Evolutionary conservation across 805 yeast species (phyloP), one percentile per base, ranked within the genome.

Genomic region (Metschnikowia picachoensis): DNA sequence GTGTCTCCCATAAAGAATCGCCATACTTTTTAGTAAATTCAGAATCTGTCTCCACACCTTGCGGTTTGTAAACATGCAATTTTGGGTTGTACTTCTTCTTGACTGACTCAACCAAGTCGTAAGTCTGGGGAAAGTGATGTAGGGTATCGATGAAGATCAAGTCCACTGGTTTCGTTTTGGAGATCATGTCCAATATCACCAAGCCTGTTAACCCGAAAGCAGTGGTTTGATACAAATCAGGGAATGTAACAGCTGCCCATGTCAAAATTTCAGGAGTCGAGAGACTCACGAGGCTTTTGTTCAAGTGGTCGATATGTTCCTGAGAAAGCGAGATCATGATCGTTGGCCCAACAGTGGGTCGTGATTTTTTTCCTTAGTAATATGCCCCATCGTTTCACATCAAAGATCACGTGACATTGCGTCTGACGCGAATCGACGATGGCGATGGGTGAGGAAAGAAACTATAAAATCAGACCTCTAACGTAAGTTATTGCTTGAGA

Each of bases 181-280:
- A 76, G 28, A 91, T 65, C 77, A 91, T 86, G 63, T 91, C 97
- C 36, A 87, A 72, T 11, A 92, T 91, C 29, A 86, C 96, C 48
- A 92, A 67, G 0, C 98, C 98, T 1, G 97, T 87, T 39, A 92
- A 74, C 0, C 98, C 98, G 67, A 92, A 90, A 1, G 98, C 98
- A 0, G 98, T 89, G 2, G 96, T 90, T 66, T 92, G 98, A 60
- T 64, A 91, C 33, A 92, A 70, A 35, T 81, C 74, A 3, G 96
- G 96, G 59, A 91, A 83, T 0, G 95, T 88, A n/a, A 78, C 64
- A 13, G 85, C 67, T 0, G 96, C 80, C 97, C 98, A 92, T 58
- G 74, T 70, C 27, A 92, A 67, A 47, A 92, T 81, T 48, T 88
- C 87, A 53, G 80, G 79, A 0, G 97, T 89, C 1, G 79, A 59